Conservation (phyloP, 345 rosid genomes). For the Litchi chinensis region DNA sequence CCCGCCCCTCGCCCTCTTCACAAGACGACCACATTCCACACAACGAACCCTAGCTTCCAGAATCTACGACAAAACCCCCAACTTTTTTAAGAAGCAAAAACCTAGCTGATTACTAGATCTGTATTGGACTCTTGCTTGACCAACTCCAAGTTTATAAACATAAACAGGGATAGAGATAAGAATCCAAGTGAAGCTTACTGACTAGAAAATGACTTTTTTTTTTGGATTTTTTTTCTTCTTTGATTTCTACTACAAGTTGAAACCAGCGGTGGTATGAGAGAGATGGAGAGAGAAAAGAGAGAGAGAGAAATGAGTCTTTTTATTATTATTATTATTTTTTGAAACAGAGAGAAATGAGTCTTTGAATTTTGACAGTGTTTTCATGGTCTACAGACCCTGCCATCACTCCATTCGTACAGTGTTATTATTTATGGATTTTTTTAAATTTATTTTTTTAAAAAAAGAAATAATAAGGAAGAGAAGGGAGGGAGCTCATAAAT, state of each 20-base stretch:
- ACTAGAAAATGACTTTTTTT: constrained; percentile 8
- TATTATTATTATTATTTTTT: too few relatives aligned
- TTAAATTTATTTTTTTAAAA: too few relatives aligned
- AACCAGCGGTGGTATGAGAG: background rate
- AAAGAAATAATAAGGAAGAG: too few relatives aligned
- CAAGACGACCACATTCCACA: constrained; percentile 13
- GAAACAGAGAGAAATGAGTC: too few relatives aligned
- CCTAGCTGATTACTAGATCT: constrained; percentile 18
- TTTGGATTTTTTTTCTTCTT: background rate
- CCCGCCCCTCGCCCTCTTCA: constrained; percentile 6
- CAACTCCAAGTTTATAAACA: background rate
- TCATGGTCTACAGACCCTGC: too few relatives aligned
- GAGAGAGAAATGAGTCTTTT: too few relatives aligned
- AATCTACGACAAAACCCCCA: constrained; percentile 11
- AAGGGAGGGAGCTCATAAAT: too few relatives aligned
- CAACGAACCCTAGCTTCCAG: constrained; percentile 17
- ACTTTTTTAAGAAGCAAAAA: background rate
- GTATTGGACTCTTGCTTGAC: background rate
- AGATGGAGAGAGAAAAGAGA: constrained; percentile 3
- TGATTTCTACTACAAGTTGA: constrained; percentile 10
- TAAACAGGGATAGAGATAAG: background rate
- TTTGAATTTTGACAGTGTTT: too few relatives aligned
- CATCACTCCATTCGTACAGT: too few relatives aligned
- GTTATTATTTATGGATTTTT: too few relatives aligned
- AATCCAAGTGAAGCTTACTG: background rate